Evolutionary conservation across 2,329 filamentous ascomycete species (phyloP), one percentile per base, ranked within the genome.

Genomic region (Epichloe festucae): DNA sequence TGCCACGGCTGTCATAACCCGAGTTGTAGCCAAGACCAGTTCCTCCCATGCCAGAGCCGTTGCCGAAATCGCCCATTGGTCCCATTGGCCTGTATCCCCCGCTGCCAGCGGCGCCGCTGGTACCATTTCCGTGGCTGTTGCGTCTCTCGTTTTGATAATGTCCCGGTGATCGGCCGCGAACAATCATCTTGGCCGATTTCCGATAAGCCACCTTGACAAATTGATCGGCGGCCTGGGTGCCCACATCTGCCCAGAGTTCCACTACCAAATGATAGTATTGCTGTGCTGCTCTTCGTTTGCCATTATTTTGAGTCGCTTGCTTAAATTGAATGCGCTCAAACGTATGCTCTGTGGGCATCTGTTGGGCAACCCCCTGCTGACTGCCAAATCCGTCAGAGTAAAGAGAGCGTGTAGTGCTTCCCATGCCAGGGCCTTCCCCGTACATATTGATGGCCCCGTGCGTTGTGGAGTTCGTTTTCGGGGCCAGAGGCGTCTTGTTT

Each of bases 291-390:
- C 90, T 77, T 58, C 90, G 78, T 66, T 95, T 95, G 46, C 89
- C 89, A 58, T 96, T 96, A 70, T 95, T 96, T 23, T 89, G 88
- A 0, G 89, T 95, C 1, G 90, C 89, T 57, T 88, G 87, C 66
- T 95, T 94, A 76, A 95, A 96, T 60, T 95, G 89, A 49, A 95
- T 93, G 11, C 90, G 82, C 63, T 95, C 89, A 63, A 94, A 96
- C 0, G 76, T 80, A 56, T 81, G 75, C 57, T 81, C 78, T 6
- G 70, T 76, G 5, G 74, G 71, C 15, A 70, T 67, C 62, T 46
- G 63, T 57, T 71, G 67, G 36, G 65, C 59, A 23, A 59, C 55
- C 2, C 23, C 52, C 34, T 63, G 62, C 31, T 57, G 50, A 27
- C 54, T 57, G 53, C 54, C 62, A 59, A 73, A 70, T 49, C 63